Evolutionary conservation across 352 stramenopile genomes (phyloP).

Genomic region (Pythium angustatum): DNA sequence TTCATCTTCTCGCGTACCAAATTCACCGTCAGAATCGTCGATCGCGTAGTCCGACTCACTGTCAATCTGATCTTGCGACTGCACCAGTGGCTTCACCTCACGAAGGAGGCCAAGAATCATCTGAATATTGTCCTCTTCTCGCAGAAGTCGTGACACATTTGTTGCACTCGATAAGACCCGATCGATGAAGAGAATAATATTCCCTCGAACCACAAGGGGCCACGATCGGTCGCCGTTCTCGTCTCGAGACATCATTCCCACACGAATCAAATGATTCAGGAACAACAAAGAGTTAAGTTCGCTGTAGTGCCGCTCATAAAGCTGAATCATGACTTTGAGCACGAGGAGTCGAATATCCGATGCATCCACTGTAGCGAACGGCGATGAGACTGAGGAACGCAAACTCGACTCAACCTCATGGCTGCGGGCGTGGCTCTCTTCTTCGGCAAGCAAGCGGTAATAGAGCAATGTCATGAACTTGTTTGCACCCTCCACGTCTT

Average conservation of each 20-base stretch:
- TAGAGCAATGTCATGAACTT: slow-evolving; percentile 89
- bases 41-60: slow-evolving; percentile 63
- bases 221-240: slow-evolving; percentile 48
- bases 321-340: slow-evolving; percentile 86
- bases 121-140: slow-evolving; percentile 69
- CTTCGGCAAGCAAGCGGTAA: slow-evolving; percentile 79
- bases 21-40: slow-evolving; percentile 54
- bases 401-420: slow-evolving; percentile 15
- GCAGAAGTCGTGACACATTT: slow-evolving; percentile 77
- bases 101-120: slow-evolving; percentile 77
- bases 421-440: slow-evolving; percentile 24
- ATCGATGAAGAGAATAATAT: slow-evolving; percentile 84
- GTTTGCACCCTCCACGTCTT: slow-evolving; percentile 74
- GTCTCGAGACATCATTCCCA: slow-evolving; percentile 72
- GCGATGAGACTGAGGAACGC: slow-evolving; percentile 31
- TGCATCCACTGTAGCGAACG: slow-evolving; percentile 44
- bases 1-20: slow-evolving; percentile 50
- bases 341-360: slow-evolving; percentile 81
- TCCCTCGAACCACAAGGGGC: slow-evolving; percentile 77
- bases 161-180: slow-evolving; percentile 77
- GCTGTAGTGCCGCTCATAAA: slow-evolving; percentile 81
- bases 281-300: slow-evolving; percentile 79
- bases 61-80: slow-evolving; percentile 62
- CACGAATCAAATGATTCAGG: slow-evolving; percentile 78
- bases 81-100: slow-evolving; percentile 77